These are phyloP conservation scores for Hemerocallis citrina DNA, from an alignment of 106 monocot species.

Conservation along the genomic window DNA sequence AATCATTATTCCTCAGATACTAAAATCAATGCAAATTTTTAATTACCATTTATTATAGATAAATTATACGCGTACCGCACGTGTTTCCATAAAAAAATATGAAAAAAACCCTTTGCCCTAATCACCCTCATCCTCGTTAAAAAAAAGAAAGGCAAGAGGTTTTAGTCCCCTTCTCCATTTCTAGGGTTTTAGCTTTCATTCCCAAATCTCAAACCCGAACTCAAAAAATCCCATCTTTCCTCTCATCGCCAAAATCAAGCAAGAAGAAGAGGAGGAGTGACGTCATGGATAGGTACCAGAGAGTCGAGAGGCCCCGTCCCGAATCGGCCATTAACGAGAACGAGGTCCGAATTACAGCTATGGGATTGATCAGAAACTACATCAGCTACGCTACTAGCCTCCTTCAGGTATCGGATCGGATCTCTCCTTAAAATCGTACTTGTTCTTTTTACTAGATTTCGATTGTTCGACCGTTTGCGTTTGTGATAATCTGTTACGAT, in stretches of 20 bases:
- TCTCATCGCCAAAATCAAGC: not conserved
- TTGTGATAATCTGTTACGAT: too few species aligned
- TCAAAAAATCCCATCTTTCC: too few species aligned
- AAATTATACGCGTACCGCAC: too few species aligned
- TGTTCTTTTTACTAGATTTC: too few species aligned
- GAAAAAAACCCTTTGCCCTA: not conserved
- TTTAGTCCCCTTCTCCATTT: not conserved
- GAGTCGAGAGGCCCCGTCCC: slow-evolving; percentile 34
- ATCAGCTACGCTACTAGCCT: slow-evolving; percentile 29
- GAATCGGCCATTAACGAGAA: slow-evolving; percentile 35
- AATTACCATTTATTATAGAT: too few species aligned
- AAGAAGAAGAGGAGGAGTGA: not conserved
- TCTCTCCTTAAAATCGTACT: too few species aligned
- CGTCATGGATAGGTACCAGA: slow-evolving; percentile 35
- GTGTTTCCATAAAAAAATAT: too few species aligned
- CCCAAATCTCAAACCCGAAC: not conserved
- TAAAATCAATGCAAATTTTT: too few species aligned
- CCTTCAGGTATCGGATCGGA: slow-evolving; percentile 27
- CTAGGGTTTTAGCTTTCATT: slow-evolving; percentile 8
- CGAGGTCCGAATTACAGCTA: slow-evolving; percentile 33
- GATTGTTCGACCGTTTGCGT: too few species aligned
- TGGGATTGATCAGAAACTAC: slow-evolving; percentile 37
- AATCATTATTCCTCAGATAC: too few species aligned
- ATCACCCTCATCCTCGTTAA: not conserved
- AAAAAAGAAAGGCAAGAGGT: not conserved